Evolutionary conservation across 2,329 filamentous ascomycete genomes (phyloP).

Genomic region (Ceratocystis destructans): DNA sequence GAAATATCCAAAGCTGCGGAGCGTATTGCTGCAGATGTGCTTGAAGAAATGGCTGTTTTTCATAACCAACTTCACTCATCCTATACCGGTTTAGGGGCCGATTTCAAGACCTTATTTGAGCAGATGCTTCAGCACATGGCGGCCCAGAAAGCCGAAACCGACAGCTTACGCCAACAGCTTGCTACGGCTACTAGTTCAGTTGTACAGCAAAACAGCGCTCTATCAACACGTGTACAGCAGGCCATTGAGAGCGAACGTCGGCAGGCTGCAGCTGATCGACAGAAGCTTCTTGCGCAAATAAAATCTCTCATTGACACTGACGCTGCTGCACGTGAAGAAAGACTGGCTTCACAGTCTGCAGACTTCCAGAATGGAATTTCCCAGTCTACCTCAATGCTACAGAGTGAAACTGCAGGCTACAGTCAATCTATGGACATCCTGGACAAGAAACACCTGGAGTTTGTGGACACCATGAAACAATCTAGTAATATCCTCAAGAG

Average conservation of each 20-base stretch:
- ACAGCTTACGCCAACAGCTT: constrained; percentile 14
- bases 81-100: constrained; percentile 67
- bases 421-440: constrained; percentile 59
- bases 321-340: constrained; percentile 10
- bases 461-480: constrained; percentile 56
- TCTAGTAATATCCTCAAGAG: constrained; percentile 67
- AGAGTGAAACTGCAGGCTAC: constrained; percentile 52
- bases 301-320: constrained; percentile 22
- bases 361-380: constrained; percentile 15
- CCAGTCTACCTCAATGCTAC: constrained; percentile 49
- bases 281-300: constrained; percentile 52
- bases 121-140: constrained; percentile 61
- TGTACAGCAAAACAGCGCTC: constrained; percentile 49
- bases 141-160: constrained; percentile 16
- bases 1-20: constrained; percentile 14
- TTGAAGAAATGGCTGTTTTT: constrained; percentile 15
- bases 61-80: constrained; percentile 57
- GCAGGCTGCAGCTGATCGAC: constrained; percentile 49
- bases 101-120: constrained; percentile 78
- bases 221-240: constrained; percentile 57
- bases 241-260: constrained; percentile 64
- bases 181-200: constrained; percentile 6
- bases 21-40: constrained; percentile 16
- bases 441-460: constrained; percentile 52
- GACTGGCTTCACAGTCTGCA: constrained; percentile 13